Percentiles rank a stretch among this genome's conserved stretches.
phyloP scores from a whole-genome alignment of 768 basidiomycete species.

The Lactarius psammicola region DNA sequence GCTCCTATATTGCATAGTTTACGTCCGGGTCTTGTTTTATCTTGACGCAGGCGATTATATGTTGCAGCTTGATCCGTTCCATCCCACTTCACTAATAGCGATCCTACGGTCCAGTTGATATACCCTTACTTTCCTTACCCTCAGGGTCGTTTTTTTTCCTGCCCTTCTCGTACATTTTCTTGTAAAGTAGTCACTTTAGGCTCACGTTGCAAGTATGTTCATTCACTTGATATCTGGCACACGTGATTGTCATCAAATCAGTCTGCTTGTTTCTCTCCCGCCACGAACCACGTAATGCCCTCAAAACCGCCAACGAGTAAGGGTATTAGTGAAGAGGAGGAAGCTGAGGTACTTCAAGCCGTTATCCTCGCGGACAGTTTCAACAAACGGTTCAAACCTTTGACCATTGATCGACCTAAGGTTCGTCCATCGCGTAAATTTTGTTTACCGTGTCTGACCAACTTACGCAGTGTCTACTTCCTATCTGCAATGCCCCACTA shows the following conservation, averaged over 20 bases:
- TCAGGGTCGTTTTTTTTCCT: conserved; percentile 55
- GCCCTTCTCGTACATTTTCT: conserved; percentile 54
- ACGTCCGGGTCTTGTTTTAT: conserved; percentile 58
- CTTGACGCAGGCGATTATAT: conserved; percentile 51
- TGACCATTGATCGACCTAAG: conserved; percentile 85
- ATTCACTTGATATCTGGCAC: not conserved
- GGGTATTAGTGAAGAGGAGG: conserved; percentile 63
- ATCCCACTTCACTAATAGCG: conserved; percentile 63
- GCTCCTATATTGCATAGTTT: conserved; percentile 39
- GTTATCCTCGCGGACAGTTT: conserved; percentile 96
- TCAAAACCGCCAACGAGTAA: conserved; percentile 58
- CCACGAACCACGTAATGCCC: conserved; percentile 46
- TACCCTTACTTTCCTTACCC: conserved; percentile 46
- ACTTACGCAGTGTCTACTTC: conserved; percentile 72
- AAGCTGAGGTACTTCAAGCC: conserved; percentile 89
- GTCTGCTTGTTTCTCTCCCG: not conserved
- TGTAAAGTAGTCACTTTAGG: conserved; percentile 53
- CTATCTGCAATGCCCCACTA: conserved; percentile 90
- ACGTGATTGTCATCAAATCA: conserved; percentile 4
- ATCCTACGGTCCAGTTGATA: conserved; percentile 45
- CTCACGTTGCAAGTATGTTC: conserved; percentile 20
- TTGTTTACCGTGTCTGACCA: conserved; percentile 16
- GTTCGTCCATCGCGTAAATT: conserved; percentile 40
- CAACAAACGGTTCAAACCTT: conserved; percentile 87
- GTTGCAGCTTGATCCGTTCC: conserved; percentile 64